phyloP scores from a whole-genome alignment of 345 rosid species.

The Euphorbia peplus region DNA sequence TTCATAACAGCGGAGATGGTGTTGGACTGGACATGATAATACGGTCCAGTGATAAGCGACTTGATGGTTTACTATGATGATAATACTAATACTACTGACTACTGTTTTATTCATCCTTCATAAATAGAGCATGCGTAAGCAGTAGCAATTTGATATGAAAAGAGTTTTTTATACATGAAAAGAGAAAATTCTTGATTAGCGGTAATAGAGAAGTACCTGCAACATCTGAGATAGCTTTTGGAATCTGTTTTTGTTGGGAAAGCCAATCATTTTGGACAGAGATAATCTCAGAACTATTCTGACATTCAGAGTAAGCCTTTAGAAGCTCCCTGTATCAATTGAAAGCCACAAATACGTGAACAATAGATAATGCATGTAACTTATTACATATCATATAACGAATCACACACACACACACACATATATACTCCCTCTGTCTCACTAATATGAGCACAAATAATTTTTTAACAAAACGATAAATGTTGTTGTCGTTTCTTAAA shows the following conservation, averaged over 20 bases:
- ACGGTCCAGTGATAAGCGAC: neutral
- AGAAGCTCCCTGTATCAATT: slow-evolving; percentile 67
- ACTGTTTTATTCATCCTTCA: neutral
- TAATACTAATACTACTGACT: neutral
- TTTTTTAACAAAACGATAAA: no score
- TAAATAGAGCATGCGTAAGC: neutral
- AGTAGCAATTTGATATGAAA: neutral
- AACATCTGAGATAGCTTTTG: slow-evolving; percentile 37
- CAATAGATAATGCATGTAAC: neutral
- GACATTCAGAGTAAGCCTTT: slow-evolving; percentile 74
- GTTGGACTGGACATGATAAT: neutral
- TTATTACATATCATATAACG: neutral
- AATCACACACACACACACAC: neutral
- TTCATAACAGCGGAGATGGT: neutral
- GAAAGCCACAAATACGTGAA: neutral
- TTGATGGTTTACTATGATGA: neutral
- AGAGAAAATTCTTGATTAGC: neutral
- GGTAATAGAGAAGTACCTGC: slow-evolving; percentile 37
- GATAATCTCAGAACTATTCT: slow-evolving; percentile 71
- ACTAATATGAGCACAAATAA: neutral
- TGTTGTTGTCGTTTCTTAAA: no score
- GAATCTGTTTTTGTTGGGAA: slow-evolving; percentile 58
- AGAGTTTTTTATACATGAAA: no score
- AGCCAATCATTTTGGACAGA: slow-evolving; percentile 88
- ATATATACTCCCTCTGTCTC: neutral